These are phyloP conservation scores for Galeopsis tetrahit DNA, from an alignment of 257 asterid species.

Conservation along the genomic window DNA sequence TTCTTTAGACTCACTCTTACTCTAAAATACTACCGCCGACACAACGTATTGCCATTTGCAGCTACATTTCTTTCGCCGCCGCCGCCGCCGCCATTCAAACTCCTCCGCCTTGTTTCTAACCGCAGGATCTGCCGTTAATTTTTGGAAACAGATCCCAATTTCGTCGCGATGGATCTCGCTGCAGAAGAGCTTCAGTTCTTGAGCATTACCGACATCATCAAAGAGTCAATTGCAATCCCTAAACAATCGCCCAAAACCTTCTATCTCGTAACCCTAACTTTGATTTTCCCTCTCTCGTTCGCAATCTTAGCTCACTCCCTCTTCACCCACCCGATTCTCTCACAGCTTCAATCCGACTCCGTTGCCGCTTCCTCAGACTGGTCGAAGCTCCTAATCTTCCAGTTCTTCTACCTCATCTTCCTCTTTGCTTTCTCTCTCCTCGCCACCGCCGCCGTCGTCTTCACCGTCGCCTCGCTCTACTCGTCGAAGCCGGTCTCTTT, in stretches of 20 bases:
- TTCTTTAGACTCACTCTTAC: too few species aligned
- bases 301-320: conserved; percentile 95
- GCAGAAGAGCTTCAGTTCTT: conserved; percentile 80
- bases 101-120: conserved; percentile 1
- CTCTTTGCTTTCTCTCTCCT: conserved; percentile 90
- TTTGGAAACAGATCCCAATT: conserved; percentile 26
- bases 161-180: conserved; percentile 68
- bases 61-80: conserved; percentile 23
- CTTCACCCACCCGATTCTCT: conserved; percentile 79
- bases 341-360: conserved; percentile 65
- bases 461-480: conserved; percentile 88
- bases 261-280: conserved; percentile 71
- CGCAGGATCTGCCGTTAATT: conserved; percentile 9
- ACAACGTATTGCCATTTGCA: background rate
- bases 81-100: background rate
- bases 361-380: conserved; percentile 62
- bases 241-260: conserved; percentile 83
- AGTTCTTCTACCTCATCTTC: conserved; percentile 81
- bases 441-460: conserved; percentile 91
- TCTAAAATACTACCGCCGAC: too few species aligned
- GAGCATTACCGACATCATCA: conserved; percentile 60
- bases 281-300: conserved; percentile 86
- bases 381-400: conserved; percentile 74
- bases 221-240: conserved; percentile 81
- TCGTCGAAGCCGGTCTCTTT: conserved; percentile 86